Base-by-base conservation (phyloP, 306 rosid genomes). In the Ceratonia siliqua region DNA sequence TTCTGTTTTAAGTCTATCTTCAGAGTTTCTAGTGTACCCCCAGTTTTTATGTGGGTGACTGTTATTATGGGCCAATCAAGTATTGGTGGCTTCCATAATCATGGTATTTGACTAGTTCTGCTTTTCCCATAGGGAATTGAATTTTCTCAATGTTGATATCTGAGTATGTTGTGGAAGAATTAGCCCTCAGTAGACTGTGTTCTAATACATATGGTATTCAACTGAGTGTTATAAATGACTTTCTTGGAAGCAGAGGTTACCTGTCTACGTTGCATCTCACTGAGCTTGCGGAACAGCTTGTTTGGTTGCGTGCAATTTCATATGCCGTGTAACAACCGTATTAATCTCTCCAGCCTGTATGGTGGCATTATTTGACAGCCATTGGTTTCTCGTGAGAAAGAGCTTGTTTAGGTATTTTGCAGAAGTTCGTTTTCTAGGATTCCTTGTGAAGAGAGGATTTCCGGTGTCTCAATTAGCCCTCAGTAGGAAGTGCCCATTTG, bases 11-110 rank as follows among this genome's bases (percentile, higher is more conserved):
- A 65, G 68, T 64, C 75, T 38, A 27, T 50, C 61, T 38, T 49
- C 62, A 48, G 30, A 50, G 68, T 36, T 69, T 62, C 58, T 52
- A 70, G 71, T 57, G 42, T 43, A 46, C 62, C 85, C 78, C 83
- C 69, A 28, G 61, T 80, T 81, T 85, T 85, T 85, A 75, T 57
- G 73, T 52, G 86, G 94, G 89, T 66, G 50, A 87, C 81, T 55
- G 59, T 56, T 84, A 62, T 74, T 54, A 68, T 39, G 80, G 65
- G 87, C 86, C 82, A 54, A 81, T 75, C 63, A 20, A 6, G 74
- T 58, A 22, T 41, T 65, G 68, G 21, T 50, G 56, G 85, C 84
- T 75, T 41, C 39, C 59, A 62, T 62, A 50, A 58, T 78, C 62
- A 72, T 61, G 59, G 62, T 73, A 68, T 75, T 24, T 58, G 45